Percentiles rank a stretch among this genome's conserved stretches.
phyloP scores from a whole-genome alignment of 306 rosid species.

The Acacia confusa region DNA sequence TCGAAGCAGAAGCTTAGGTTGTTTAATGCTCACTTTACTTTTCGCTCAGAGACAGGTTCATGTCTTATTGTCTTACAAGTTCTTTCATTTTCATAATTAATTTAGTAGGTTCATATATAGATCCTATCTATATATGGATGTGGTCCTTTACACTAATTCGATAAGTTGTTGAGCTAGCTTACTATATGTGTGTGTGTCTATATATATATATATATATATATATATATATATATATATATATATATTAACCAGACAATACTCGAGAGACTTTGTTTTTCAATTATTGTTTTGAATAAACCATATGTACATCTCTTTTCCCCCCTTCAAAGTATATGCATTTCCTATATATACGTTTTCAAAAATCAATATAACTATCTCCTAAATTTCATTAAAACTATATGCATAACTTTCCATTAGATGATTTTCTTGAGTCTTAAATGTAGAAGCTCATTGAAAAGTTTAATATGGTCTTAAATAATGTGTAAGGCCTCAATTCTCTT shows the following conservation, averaged over 20 bases:
- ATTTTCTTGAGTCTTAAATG: background rate
- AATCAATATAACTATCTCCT: background rate
- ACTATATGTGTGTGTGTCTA: too few relatives aligned
- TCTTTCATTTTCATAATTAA: conserved; percentile 34
- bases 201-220: too few relatives aligned
- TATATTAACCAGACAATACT: background rate
- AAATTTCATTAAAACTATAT: background rate
- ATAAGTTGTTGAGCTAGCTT: background rate
- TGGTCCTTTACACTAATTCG: conserved; percentile 25
- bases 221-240: too few relatives aligned
- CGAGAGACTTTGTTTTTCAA: background rate
- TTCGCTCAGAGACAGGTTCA: background rate
- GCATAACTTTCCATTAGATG: background rate
- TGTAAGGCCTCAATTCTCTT: too few relatives aligned
- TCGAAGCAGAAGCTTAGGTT: background rate
- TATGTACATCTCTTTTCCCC: background rate
- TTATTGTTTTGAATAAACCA: background rate
- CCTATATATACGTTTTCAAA: background rate
- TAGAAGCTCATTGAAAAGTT: too few relatives aligned
- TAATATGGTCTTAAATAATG: too few relatives aligned
- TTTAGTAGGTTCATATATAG: background rate
- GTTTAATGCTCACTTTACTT: background rate
- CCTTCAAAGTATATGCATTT: background rate
- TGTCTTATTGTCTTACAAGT: too few relatives aligned
- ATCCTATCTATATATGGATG: conserved; percentile 2